These are phyloP conservation scores for Tolypocladium sp. DNA, from an alignment of 2,329 filamentous ascomycete genomes.

Conservation along the genomic window DNA sequence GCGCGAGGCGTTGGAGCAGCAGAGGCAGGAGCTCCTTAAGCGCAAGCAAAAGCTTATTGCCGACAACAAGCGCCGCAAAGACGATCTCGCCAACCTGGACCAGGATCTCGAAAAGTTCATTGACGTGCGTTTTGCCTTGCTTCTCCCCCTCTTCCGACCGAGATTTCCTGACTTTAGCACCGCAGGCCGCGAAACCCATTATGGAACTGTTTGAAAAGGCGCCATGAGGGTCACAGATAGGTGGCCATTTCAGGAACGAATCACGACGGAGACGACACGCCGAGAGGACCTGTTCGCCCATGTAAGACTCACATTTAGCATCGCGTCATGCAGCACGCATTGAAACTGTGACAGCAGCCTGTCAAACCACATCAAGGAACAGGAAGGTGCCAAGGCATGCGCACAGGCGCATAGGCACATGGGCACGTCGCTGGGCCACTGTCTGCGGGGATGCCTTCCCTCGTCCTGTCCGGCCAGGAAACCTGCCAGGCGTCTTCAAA, in stretches of 20 bases:
- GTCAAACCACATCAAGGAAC: not conserved
- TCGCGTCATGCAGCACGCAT: not conserved
- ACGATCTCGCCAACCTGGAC: conserved; percentile 84
- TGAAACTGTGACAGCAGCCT: not conserved
- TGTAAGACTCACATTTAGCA: not conserved
- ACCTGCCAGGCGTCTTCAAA: not conserved
- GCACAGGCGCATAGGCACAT: not conserved
- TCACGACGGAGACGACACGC: not conserved
- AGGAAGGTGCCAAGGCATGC: not conserved
- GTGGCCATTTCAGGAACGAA: not conserved
- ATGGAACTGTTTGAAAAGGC: conserved; percentile 78
- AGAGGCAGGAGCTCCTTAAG: conserved; percentile 66
- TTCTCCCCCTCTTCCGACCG: not conserved
- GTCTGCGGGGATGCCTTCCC: too few species aligned
- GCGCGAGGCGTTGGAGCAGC: conserved; percentile 75
- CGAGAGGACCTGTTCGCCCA: not conserved
- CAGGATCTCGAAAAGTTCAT: conserved; percentile 91
- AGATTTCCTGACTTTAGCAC: not conserved
- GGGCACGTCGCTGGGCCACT: not conserved
- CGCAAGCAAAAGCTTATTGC: conserved; percentile 53
- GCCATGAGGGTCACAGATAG: conserved; percentile 22
- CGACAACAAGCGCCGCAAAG: conserved; percentile 84
- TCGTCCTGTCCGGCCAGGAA: not conserved
- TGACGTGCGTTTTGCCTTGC: conserved; percentile 48
- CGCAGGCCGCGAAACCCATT: conserved; percentile 76